Base-by-base conservation (phyloP, 108 stramenopile genomes). In the Cyclotella kingstonii region DNA sequence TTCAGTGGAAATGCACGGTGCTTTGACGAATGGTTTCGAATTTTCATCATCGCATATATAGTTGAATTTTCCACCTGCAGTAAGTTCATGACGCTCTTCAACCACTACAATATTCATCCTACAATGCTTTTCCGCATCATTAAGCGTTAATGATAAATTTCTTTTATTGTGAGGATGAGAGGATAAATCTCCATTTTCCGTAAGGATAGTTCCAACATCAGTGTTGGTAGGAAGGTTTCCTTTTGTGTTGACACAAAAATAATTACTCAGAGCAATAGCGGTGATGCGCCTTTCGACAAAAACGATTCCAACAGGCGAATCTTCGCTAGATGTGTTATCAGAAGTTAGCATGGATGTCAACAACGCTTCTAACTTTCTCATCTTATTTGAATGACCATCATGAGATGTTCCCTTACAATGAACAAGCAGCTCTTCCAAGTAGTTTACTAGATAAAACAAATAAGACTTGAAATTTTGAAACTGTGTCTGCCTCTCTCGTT, bases 271-370 rank as follows among this genome's bases (percentile, higher is more conserved):
- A 11, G 84, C 84, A 26, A 82, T 31, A 5, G 81, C 84, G n/a
- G 81, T 82, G 5, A 81, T 63, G 17, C 84, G 68, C 29, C 69
- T 54, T 35, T 86, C 67, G 0, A 80, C 79, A 70, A 86, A 86
- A 9, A 82, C 77, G 1, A 86, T 49, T 31, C 84, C 81, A 45
- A 82, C 79, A 14, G 64, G 53, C 38, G 64, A 58, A 10, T 66
- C 12, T 12, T 56, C 25, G 2, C 3, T 1, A 1, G 39, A 30
- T 3, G 40, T 41, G 33, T 33, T 43, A 18, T 47, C 61, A 3
- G 62, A 17, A n/a, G 54, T 39, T 29, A 73, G 62, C 14, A 81
- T 55, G 15, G 59, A 35, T 4, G 46, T 52, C 40, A 81, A 49
- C 29, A 85, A 36, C 10, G 67, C 27, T 45, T 76, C 61, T 44